These are phyloP conservation scores for Schoenoplectus tabernaemontani DNA, from an alignment of 202 grass and related monocot genomes.

Conservation along the genomic window DNA sequence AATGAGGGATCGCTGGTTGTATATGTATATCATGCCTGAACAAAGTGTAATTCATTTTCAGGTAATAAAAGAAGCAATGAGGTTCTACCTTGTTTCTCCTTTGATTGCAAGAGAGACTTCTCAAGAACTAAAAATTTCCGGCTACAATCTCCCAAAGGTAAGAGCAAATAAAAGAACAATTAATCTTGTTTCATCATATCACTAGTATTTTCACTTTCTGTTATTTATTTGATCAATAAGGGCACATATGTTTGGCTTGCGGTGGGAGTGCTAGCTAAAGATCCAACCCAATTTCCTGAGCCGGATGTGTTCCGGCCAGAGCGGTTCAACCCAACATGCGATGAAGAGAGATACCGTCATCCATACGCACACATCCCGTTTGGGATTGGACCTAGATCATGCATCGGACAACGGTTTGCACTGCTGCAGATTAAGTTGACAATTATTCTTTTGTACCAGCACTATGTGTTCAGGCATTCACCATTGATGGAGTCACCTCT, in stretches of 20 bases:
- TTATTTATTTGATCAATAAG: conserved; percentile 23
- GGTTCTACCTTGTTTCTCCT: conserved; percentile 71
- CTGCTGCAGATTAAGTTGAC: conserved; percentile 85
- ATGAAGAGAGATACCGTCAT: conserved; percentile 59
- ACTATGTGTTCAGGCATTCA: conserved; percentile 67
- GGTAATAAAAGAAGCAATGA: conserved; percentile 89
- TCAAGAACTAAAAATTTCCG: conserved; percentile 53
- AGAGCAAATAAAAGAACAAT: conserved; percentile 4
- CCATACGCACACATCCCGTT: conserved; percentile 92
- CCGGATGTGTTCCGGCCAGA: conserved; percentile 83
- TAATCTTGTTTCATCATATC: not conserved
- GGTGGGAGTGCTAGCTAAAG: conserved; percentile 64
- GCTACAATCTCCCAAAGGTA: conserved; percentile 68
- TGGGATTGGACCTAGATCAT: conserved; percentile 65
- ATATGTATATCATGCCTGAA: not conserved
- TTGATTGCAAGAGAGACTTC: conserved; percentile 90
- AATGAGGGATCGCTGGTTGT: not conserved
- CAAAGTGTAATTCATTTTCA: conserved; percentile 10
- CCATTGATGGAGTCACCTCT: conserved; percentile 64
- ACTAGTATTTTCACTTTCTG: not conserved
- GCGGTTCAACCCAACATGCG: conserved; percentile 51
- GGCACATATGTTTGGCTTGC: conserved; percentile 83
- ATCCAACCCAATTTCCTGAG: conserved; percentile 66
- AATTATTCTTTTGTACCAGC: conserved; percentile 54
- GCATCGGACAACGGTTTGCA: conserved; percentile 84